Base-by-base conservation (phyloP, 176 grass and related monocot species). In the Hordeum marinum region DNA sequence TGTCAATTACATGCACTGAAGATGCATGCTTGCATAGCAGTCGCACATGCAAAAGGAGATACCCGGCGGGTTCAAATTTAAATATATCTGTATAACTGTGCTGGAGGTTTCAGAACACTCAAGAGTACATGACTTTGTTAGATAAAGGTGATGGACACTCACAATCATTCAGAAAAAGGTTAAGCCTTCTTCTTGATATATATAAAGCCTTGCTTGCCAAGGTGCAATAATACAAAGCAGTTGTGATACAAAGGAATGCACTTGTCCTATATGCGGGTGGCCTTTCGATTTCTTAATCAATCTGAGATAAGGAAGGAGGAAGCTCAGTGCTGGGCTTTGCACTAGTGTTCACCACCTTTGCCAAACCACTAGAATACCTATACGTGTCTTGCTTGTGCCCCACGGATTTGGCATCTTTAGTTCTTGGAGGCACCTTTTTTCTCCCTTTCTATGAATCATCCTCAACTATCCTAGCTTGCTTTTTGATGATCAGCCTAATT, bases 151-250 rank as follows among this genome's bases (percentile, higher is more conserved):
- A 27, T 17, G 45, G 20, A 52, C 57, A 55, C 64, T 63, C 54
- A 82, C 83, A 86, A 85, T 72, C 57, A 82, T 83, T 58, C 45
- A 75, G 37, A 89, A 68, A 79, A 79, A 12, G 15, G 35, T 57
- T 67, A 66, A 68, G 46, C 43, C 14, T 27, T 36, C 66, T 82
- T 57, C 17, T 9, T 0, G 21, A 57, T 57, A 7, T 57, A 7
- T 20, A 50, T 29, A 90, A 79, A 78, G 64, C 11, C 39, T 7
- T 48, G 58, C 39, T 7, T 48, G 58, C 55, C 74, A 83, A 68
- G 75, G 57, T 68, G 25, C 82, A 89, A 89, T 89, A 58, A 87
- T 87, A 12, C 67, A 83, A 68, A 85, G 43, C n/a, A n/a, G n/a
- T n/a, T n/a, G n/a, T n/a, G n/a, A 87, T 87, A 12, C 67, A 83